Percentiles rank a stretch among this genome's conserved stretches.
Conservation (phyloP, 2,329 filamentous ascomycete genomes). For the Paradendryphiella salina region DNA sequence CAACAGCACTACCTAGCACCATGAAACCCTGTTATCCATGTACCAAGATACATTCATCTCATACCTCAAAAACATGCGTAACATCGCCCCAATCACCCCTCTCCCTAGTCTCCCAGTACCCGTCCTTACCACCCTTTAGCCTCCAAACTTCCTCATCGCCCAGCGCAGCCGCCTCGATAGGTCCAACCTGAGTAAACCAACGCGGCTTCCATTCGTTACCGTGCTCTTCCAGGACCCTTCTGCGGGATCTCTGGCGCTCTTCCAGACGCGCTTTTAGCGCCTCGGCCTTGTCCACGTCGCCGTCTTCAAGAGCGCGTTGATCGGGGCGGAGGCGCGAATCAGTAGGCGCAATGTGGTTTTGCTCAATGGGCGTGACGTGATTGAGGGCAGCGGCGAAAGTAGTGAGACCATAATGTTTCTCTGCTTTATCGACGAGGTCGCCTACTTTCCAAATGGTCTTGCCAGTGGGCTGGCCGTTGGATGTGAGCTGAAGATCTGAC, state of each 20-base stretch:
- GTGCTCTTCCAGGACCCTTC: constrained; percentile 73
- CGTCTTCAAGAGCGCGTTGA: constrained; percentile 80
- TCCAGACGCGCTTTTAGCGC: constrained; percentile 80
- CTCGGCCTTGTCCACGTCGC: constrained; percentile 82
- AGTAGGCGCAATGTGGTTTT: constrained; percentile 73
- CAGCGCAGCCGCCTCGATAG: constrained; percentile 35
- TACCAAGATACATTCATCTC: not conserved
- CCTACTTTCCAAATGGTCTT: constrained; percentile 79
- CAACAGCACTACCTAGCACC: too few relatives aligned
- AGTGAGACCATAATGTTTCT: constrained; percentile 85
- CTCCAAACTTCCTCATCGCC: constrained; percentile 57
- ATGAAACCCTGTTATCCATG: not conserved
- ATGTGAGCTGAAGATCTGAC: constrained; percentile 66
- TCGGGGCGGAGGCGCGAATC: constrained; percentile 85
- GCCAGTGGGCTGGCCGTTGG: constrained; percentile 62
- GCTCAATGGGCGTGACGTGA: constrained; percentile 80
- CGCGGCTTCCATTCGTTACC: constrained; percentile 73
- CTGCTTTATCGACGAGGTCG: constrained; percentile 74
- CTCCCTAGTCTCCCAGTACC: constrained; percentile 89
- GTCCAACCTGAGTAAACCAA: constrained; percentile 76
- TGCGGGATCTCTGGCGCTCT: constrained; percentile 76
- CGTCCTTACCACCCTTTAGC: constrained; percentile 77
- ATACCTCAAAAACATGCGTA: constrained; percentile 57
- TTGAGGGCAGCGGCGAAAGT: constrained; percentile 84
- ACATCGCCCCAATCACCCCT: constrained; percentile 67